Evolutionary conservation across 2,329 filamentous ascomycete species (phyloP).

Genomic region (Colletotrichum brevisporum): DNA sequence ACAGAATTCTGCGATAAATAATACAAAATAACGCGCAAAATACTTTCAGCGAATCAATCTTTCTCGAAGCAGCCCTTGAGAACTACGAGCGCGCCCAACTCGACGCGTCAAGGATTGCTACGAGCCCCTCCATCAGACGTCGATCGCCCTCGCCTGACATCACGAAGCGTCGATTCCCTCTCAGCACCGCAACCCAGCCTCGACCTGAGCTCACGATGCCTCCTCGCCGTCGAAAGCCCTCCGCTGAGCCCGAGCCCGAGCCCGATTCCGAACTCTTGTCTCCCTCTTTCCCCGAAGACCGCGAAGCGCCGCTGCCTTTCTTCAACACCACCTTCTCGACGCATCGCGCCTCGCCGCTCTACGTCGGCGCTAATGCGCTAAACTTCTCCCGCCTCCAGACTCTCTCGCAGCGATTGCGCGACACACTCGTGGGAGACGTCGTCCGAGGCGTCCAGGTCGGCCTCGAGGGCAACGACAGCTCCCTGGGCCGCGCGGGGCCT

Average conservation of each 20-base stretch:
- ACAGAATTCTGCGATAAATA: neutral
- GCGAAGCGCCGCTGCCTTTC: conserved; percentile 57
- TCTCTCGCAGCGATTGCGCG: conserved; percentile 65
- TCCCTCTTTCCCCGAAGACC: conserved; percentile 29
- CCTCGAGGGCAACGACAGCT: conserved; percentile 55
- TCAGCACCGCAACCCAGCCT: too few relatives aligned
- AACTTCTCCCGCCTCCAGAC: conserved; percentile 54
- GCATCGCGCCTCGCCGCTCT: conserved; percentile 68
- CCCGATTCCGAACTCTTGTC: conserved; percentile 12
- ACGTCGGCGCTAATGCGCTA: conserved; percentile 59
- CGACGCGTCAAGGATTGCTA: neutral
- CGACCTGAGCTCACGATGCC: neutral
- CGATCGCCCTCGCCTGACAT: neutral
- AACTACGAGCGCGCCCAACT: too few relatives aligned
- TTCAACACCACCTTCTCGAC: conserved; percentile 73
- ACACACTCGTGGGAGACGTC: conserved; percentile 70
- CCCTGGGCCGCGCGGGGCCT: conserved; percentile 56
- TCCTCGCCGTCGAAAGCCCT: conserved; percentile 26
- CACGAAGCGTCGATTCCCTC: neutral
- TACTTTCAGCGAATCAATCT: neutral
- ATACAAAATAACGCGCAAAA: neutral
- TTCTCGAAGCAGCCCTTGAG: neutral
- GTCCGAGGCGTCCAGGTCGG: conserved; percentile 72
- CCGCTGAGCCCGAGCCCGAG: conserved; percentile 10
- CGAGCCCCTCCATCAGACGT: too few relatives aligned